These are phyloP conservation scores for Sphaerulina vaccinii DNA, from an alignment of 2,329 filamentous ascomycete species.

Conservation along the genomic window DNA sequence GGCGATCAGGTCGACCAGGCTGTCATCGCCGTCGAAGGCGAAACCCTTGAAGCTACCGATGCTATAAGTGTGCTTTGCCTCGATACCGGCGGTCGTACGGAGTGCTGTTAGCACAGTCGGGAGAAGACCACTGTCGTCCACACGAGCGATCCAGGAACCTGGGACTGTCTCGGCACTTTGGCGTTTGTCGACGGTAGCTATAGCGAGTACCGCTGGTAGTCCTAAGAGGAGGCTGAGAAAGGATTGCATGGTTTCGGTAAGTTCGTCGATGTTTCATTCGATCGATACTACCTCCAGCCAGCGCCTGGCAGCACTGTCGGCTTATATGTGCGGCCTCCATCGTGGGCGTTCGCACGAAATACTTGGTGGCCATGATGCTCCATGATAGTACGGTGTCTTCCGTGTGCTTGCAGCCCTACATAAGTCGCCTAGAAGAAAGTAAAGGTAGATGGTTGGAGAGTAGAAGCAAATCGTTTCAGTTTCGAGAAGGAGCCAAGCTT, in stretches of 20 bases:
- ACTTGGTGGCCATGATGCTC: too few species aligned
- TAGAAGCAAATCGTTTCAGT: constrained; percentile 5
- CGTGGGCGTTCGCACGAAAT: too few species aligned
- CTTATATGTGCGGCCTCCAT: too few species aligned
- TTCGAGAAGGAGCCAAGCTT: constrained; percentile 10
- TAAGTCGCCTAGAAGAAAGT: neutral
- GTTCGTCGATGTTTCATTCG: too few species aligned
- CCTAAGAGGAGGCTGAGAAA: constrained; percentile 25
- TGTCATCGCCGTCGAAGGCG: constrained; percentile 38
- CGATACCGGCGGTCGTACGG: constrained; percentile 13
- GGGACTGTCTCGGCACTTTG: constrained; percentile 21
- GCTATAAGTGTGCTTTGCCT: constrained; percentile 36
- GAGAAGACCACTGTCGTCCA: constrained; percentile 20
- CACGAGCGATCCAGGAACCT: constrained; percentile 25
- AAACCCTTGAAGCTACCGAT: constrained; percentile 43
- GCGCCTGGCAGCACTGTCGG: too few species aligned
- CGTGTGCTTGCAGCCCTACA: neutral
- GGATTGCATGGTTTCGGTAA: constrained; percentile 27
- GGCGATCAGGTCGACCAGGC: constrained; percentile 35
- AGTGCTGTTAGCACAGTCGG: constrained; percentile 19
- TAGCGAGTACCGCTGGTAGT: constrained; percentile 24
- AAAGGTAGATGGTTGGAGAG: too few species aligned
- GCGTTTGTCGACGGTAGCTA: constrained; percentile 22
- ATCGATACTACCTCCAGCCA: too few species aligned
- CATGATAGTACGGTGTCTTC: neutral